Evolutionary conservation across 139 green algal genomes (phyloP), one percentile per base, ranked within the genome.

Genomic region (Zygnema cylindricum): DNA sequence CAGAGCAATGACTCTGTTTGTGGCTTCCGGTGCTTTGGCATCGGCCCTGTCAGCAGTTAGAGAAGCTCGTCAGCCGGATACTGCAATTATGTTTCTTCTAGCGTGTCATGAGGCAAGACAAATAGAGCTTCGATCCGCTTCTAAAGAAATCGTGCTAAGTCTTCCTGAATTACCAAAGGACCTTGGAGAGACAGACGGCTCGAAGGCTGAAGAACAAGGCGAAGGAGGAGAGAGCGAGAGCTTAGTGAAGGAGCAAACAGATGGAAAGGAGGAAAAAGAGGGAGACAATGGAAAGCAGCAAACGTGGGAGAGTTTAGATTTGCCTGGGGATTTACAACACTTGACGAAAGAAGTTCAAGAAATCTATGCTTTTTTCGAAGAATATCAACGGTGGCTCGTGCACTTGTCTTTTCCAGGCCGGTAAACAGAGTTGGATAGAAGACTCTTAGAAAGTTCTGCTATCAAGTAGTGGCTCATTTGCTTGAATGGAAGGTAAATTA

Each of bases 51-150:
- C 1, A 35, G 84, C 84, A 23, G 42, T 89, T 3, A 35, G 40
- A 2, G 55, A 42, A 38, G 84, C 84, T 30, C 1, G 75, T 3
- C 38, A 79, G 63, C 84, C 84, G n/a, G 84, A 89, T 75, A 43
- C 84, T 11, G 84, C 84, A 2, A 76, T 76, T 2, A 89, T 89
- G 84, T 88, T 89, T 22, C 84, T 89, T 3, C 75, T 89, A 1
- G 84, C 84, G 3, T 89, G 84, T 21, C 84, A 89, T 36, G 69
- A 89, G 76, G 84, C 84, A 79, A 7, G 38, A 79, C 71, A 41
- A 16, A 43, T 16, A 40, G 71, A n/a, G n/a, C n/a, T n/a, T n/a
- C n/a, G n/a, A n/a, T n/a, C n/a, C n/a, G n/a, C 30, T 30, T 35
- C 57, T 25, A 30, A 73, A 73, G 30, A 73, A 73, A 30, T 25